These are phyloP conservation scores for Xenoacremonium recifei DNA, from an alignment of 2,329 filamentous ascomycete genomes.

Conservation along the genomic window DNA sequence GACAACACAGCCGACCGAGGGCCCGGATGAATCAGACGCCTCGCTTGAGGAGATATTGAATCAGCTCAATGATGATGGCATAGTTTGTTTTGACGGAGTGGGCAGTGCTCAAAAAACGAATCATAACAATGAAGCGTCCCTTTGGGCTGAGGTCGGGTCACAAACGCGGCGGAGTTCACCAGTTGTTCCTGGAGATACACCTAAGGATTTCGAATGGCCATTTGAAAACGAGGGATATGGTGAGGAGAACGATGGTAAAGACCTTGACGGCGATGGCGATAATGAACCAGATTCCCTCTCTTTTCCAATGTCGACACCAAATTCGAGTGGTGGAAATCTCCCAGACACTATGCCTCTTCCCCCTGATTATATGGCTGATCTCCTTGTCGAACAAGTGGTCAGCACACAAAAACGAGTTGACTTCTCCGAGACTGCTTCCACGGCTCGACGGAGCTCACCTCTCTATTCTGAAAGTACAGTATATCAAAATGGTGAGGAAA, in stretches of 20 bases:
- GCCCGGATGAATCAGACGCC: too few species aligned
- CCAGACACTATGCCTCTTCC: conserved; percentile 32
- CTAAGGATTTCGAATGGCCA: conserved; percentile 17
- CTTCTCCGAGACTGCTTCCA: conserved; percentile 37
- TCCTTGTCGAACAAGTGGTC: not conserved
- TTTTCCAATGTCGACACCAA: too few species aligned
- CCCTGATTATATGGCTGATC: not conserved
- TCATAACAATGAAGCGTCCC: too few species aligned
- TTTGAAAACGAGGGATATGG: conserved; percentile 22
- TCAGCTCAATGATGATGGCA: too few species aligned
- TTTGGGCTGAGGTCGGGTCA: conserved; percentile 30
- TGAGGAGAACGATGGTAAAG: too few species aligned
- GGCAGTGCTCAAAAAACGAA: too few species aligned
- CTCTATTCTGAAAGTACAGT: conserved; percentile 7
- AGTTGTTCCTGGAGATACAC: conserved; percentile 9
- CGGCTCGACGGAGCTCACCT: conserved; percentile 31
- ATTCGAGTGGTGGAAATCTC: conserved; percentile 21
- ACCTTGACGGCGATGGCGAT: too few species aligned
- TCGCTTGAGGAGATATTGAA: too few species aligned
- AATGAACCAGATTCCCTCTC: too few species aligned
- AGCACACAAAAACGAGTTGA: conserved; percentile 17
- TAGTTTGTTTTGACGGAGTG: too few species aligned
- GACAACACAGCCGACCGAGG: too few species aligned
- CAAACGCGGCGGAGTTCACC: conserved; percentile 31
- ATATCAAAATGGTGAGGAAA: conserved; percentile 3